These are phyloP conservation scores for Diaporthe australafricana DNA, from an alignment of 2,329 filamentous ascomycete species.

Conservation along the genomic window DNA sequence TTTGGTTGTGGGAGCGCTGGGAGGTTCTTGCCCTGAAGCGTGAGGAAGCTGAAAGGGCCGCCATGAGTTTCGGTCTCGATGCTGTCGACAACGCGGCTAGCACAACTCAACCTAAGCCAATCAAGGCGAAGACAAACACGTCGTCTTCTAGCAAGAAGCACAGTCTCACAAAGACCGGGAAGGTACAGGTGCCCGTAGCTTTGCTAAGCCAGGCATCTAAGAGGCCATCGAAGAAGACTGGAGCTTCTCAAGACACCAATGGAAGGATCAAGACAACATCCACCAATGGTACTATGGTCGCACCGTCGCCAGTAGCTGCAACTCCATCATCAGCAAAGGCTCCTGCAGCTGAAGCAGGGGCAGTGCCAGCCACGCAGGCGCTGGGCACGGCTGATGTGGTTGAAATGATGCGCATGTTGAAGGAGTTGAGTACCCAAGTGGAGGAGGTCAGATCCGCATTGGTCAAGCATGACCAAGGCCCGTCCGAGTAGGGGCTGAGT, in stretches of 20 bases:
- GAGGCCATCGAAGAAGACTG: constrained; percentile 25
- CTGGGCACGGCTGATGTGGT: background rate
- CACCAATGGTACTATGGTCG: background rate
- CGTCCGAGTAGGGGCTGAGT: background rate
- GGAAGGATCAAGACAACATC: constrained; percentile 2
- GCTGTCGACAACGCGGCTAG: background rate
- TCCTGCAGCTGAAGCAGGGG: background rate
- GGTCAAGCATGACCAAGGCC: constrained; percentile 26
- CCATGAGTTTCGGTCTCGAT: constrained; percentile 5
- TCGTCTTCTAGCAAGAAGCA: constrained; percentile 22
- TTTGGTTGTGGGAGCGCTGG: constrained; percentile 29
- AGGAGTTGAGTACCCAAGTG: constrained; percentile 28
- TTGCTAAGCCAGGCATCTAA: constrained; percentile 22
- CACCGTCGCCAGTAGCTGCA: background rate
- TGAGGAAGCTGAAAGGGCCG: background rate
- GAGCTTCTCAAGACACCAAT: background rate
- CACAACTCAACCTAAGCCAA: background rate
- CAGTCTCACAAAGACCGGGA: constrained; percentile 13
- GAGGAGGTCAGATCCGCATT: constrained; percentile 26
- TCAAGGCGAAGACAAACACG: background rate
- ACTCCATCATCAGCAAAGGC: background rate
- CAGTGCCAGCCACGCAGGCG: background rate
- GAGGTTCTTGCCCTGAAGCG: constrained; percentile 25
- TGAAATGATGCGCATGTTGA: constrained; percentile 31
- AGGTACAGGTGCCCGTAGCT: constrained; percentile 13